phyloP scores from a whole-genome alignment of 768 basidiomycete species.

The Hericium erinaceus region DNA sequence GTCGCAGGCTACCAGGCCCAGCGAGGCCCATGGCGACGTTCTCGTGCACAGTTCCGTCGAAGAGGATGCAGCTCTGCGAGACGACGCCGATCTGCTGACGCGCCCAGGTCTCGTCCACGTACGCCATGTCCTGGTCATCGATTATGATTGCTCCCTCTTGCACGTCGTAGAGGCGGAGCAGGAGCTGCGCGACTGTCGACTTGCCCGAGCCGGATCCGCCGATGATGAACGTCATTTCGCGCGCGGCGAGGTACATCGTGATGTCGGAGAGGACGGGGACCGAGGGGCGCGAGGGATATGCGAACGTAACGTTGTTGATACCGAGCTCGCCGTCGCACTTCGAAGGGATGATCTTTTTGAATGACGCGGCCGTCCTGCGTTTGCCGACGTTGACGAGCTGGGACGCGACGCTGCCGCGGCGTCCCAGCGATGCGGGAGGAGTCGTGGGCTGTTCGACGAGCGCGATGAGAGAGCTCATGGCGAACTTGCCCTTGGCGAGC shows the following conservation, averaged over 20 bases:
- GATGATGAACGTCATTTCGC: constrained; percentile 73
- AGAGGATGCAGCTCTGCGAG: constrained; percentile 70
- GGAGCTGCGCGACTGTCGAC: constrained; percentile 55
- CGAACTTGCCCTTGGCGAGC: constrained; percentile 75
- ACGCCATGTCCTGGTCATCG: constrained; percentile 74
- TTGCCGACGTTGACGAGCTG: constrained; percentile 27
- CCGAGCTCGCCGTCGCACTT: constrained; percentile 65
- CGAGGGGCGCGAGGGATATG: constrained; percentile 65
- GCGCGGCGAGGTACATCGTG: constrained; percentile 58
- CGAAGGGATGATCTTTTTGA: constrained; percentile 59
- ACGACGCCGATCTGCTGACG: constrained; percentile 65
- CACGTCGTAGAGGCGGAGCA: constrained; percentile 67
- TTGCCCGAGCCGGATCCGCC: constrained; percentile 76
- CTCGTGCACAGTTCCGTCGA: constrained; percentile 72
- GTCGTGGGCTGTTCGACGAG: constrained; percentile 33
- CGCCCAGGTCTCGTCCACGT: constrained; percentile 66
- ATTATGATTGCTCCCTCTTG: constrained; percentile 57
- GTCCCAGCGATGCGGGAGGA: constrained; percentile 19
- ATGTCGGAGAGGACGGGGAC: constrained; percentile 49
- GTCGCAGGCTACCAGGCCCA: constrained; percentile 29
- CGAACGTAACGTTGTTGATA: constrained; percentile 51
- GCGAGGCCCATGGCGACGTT: constrained; percentile 77
- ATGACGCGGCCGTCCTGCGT: constrained; percentile 22
- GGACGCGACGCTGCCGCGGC: constrained; percentile 10
- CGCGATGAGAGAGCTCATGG: constrained; percentile 59